phyloP scores from a whole-genome alignment of 768 basidiomycete genomes.

The Cubamyces sp. region DNA sequence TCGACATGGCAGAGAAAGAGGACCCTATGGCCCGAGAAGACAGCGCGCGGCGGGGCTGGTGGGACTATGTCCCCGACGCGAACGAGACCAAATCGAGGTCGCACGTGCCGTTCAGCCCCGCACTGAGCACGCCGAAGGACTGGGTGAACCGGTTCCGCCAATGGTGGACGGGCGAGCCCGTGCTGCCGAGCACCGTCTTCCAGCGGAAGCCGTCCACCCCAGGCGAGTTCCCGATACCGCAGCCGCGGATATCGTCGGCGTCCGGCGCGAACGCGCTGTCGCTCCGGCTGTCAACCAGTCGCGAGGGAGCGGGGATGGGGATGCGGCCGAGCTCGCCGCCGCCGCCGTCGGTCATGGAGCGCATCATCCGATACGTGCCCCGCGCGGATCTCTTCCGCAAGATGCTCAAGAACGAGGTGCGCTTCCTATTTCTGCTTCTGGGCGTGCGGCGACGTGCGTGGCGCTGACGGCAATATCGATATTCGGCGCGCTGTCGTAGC shows the following conservation, averaged over 20 bases:
- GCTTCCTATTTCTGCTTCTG: conserved; percentile 12
- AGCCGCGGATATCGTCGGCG: conserved; percentile 23
- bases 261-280: conserved; percentile 9
- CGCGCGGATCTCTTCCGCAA: conserved; percentile 56
- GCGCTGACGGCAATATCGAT: not conserved
- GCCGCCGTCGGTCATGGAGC: conserved; percentile 37
- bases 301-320: too few relatives aligned
- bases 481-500: conserved; percentile 35
- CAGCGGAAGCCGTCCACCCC: conserved; percentile 31
- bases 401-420: conserved; percentile 69
- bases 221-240: conserved; percentile 25
- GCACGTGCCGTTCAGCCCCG: not conserved
- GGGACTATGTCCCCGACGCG: conserved; percentile 52
- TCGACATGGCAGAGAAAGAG: conserved; percentile 13
- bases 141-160: conserved; percentile 13
- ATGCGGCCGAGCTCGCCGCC: conserved; percentile 20
- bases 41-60: conserved; percentile 49
- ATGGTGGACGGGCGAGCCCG: conserved; percentile 17
- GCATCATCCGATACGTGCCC: conserved; percentile 53
- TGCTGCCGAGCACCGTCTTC: conserved; percentile 22
- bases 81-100: not conserved
- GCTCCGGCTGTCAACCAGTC: conserved; percentile 11
- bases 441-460: too few relatives aligned
- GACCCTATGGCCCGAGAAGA: not conserved
- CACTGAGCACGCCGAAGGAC: not conserved